Evolutionary conservation across 306 rosid species (phyloP).

Genomic region (Glycyrrhiza uralensis): DNA sequence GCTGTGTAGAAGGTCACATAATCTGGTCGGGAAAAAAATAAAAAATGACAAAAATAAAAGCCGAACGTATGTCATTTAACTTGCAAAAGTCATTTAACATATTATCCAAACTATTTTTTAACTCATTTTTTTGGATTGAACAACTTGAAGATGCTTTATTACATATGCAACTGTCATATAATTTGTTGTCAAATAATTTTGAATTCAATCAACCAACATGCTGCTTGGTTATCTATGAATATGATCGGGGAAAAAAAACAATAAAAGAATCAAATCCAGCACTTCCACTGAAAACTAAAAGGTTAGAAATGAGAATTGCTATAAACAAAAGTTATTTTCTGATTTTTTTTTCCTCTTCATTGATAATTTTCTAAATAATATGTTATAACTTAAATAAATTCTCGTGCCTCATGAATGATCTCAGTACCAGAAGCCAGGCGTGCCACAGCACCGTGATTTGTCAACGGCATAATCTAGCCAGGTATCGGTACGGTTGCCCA

Average conservation of each 20-base stretch:
- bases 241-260: background rate
- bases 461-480: background rate
- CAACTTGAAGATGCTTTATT: background rate
- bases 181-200: background rate
- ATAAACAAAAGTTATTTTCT: background rate
- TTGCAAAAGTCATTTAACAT: no score
- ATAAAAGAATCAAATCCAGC: background rate
- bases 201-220: background rate
- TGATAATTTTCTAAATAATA: constrained; percentile 18
- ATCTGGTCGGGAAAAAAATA: no score
- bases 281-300: background rate
- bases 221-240: background rate
- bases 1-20: no score
- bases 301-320: constrained; percentile 20
- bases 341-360: background rate
- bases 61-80: no score
- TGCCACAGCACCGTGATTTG: background rate
- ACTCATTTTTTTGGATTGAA: background rate
- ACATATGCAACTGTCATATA: background rate
- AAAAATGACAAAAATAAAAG: no score
- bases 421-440: constrained; percentile 5
- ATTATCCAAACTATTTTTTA: no score
- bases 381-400: constrained; percentile 20
- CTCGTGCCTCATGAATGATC: constrained; percentile 23
- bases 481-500: constrained; percentile 5